Base-by-base conservation (phyloP, 2,329 filamentous ascomycete genomes). In the Microascus cirrosus region DNA sequence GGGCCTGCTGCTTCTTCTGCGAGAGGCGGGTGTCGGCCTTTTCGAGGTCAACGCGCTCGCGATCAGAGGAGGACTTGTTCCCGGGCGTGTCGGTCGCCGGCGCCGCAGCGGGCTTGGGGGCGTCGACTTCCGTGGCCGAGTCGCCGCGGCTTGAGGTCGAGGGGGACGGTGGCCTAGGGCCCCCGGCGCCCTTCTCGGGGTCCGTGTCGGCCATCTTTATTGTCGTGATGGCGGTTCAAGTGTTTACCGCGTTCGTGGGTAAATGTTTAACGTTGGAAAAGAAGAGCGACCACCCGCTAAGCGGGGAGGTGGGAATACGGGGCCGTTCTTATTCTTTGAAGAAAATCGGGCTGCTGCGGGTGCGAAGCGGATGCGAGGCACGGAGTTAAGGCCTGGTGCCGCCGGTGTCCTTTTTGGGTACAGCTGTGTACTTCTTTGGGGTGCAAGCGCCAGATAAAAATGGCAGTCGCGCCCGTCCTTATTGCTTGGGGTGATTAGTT, bases 21-120 rank as follows among this genome's bases (percentile, higher is more conserved):
- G 50, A 60, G n/a, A 73, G 68, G 55, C 73, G 71, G 53, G 75
- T 76, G 61, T 79, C 76, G 59, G 70, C 70, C 66, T 76, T 77
- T 59, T 70, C 65, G 42, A 77, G 63, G 22, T 64, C 63, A 24
- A 60, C 34, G 53, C 63, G 63, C 35, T 63, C 62, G 7, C 64
- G 57, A 48, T 63, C 61, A 57, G 62, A 24, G 28, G 22, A 42
- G 48, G 55, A 24, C 22, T 34, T 50, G n/a, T 53, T 39, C 28
- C 48, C 50, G 18, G 45, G 28, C 20, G 45, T 28, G 5, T 48
- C 36, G 39, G 51, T 3, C 2, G 51, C 28, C 1, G 24, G 2
- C 10, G 51, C 25, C 25, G 25, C 13, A 8, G 28, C 28, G 28
- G 24, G 24, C 24, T n/a, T 53, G 51, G 51, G 24, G 1, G 51